phyloP scores from a whole-genome alignment of 2,329 filamentous ascomycete species.

The Dissoconium aciculare region DNA sequence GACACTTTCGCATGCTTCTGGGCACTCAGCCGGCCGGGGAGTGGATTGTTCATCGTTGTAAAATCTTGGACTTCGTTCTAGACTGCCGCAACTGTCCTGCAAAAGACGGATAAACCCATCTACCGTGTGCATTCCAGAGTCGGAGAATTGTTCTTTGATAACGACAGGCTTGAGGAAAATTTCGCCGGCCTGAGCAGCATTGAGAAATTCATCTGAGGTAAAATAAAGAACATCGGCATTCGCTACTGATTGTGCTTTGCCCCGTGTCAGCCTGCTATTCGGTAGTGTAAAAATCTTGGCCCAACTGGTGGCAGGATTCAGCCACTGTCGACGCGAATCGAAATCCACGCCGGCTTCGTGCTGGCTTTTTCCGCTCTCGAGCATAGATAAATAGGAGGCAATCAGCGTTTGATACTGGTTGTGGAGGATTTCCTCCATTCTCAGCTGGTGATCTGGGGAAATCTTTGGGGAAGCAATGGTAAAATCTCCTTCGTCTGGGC shows the following conservation, averaged over 20 bases:
- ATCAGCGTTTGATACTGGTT: background rate
- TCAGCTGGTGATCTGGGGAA: background rate
- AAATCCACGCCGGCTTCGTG: too few species aligned
- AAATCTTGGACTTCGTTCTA: too few species aligned
- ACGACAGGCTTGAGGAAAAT: constrained; percentile 6
- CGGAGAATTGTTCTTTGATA: constrained; percentile 7
- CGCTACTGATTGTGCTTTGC: background rate
- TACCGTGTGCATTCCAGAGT: constrained; percentile 5
- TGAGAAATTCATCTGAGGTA: background rate
- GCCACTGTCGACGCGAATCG: background rate
- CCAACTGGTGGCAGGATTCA: background rate
- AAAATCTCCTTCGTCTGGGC: too few species aligned
- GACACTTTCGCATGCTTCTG: background rate
- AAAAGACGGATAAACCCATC: constrained; percentile 2
- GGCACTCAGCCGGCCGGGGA: background rate
- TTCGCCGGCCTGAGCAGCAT: background rate
- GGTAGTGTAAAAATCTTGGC: background rate
- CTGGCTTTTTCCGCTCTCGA: too few species aligned
- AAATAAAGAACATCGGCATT: constrained; percentile 1
- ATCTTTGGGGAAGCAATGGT: background rate
- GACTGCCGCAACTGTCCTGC: background rate
- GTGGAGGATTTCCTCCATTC: background rate
- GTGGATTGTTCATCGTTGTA: background rate
- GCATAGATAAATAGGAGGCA: background rate
- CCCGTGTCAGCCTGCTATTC: background rate